A percentile compares a stretch with the other conserved stretches of the same genome.
These are phyloP conservation scores for Phytopythium helicoides DNA, from an alignment of 352 stramenopile species.

Conservation along the genomic window DNA sequence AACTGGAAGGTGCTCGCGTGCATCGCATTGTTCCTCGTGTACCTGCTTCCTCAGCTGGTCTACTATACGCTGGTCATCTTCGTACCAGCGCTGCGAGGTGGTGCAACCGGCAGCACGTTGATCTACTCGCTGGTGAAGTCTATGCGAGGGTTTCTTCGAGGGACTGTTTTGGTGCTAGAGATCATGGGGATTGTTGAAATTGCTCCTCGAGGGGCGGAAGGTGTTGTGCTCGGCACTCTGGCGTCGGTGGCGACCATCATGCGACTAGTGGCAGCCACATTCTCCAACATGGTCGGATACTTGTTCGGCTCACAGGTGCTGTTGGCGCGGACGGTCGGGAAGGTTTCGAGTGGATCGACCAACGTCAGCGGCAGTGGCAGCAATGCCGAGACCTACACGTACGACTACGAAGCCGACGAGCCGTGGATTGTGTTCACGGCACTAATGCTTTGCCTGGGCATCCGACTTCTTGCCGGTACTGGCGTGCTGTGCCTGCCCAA, in stretches of 20 bases:
- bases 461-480: slow-evolving; percentile 19
- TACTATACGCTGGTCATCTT: slow-evolving; percentile 27
- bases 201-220: slow-evolving; percentile 35
- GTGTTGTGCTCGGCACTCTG: slow-evolving; percentile 36
- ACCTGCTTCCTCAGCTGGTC: slow-evolving; percentile 19
- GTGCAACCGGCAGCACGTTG: slow-evolving; percentile 9
- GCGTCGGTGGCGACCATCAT: slow-evolving; percentile 41
- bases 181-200: slow-evolving; percentile 42
- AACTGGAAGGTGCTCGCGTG: slow-evolving; percentile 34
- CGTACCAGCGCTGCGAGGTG: slow-evolving; percentile 12
- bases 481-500: slow-evolving; percentile 21
- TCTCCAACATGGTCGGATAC: slow-evolving; percentile 10
- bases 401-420: slow-evolving; percentile 18
- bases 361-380: neutral
- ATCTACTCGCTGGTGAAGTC: slow-evolving; percentile 32
- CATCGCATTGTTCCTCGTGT: slow-evolving; percentile 29
- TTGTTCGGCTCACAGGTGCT: slow-evolving; percentile 6
- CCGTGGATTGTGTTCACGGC: slow-evolving; percentile 26
- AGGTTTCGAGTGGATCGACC: neutral
- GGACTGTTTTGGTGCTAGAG: slow-evolving; percentile 30
- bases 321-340: neutral
- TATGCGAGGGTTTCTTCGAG: slow-evolving; percentile 34
- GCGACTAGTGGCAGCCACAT: slow-evolving; percentile 20
- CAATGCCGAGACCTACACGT: slow-evolving; percentile 1
- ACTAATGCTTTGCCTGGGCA: slow-evolving; percentile 21